Base-by-base conservation (phyloP, 75 land plant genomes). In the Pinus albicaulis region DNA sequence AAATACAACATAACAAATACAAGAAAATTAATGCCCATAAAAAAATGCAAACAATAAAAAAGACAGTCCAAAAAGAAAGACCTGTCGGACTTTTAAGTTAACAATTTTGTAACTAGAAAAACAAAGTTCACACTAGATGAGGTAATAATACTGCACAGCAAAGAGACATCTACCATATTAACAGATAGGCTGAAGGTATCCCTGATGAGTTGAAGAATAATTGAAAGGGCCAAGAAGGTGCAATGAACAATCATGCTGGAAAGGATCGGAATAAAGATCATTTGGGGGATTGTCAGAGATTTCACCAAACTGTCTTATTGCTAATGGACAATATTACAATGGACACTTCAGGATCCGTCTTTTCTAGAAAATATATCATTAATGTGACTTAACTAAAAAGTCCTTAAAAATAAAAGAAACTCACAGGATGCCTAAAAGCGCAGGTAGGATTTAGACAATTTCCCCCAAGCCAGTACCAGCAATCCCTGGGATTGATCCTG, bases 341-440 rank as follows among this genome's bases (percentile, higher is more conserved):
- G 71, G 48, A 41, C 41, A 11, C 12, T 10, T 38, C 38, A 41
- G 24, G 20, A 20, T 10, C 10, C 7, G 4, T 11, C n/a, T 68
- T 23, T 68, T 68, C 11, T 8, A 20, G 22, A 36, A 68, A 38
- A 10, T 36, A 3, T 20, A 41, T n/a, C 44, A 68, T 68, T 68
- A 52, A 41, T 20, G 11, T n/a, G 3, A 68, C 22, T 17, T 6
- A 68, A 38, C n/a, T 41, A n/a, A 41, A 48, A 11, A 48, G 10
- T 10, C 11, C 2, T 48, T 48, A 48, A 48, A 10, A 48, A 48
- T 48, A 48, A 15, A 0, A 11, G 31, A 77, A 74, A 70, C 93
- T 83, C 57, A 93, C 95, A 20, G 95, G 95, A 83, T 92, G 94
- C 8, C 94, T 83, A 61, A 89, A 92, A 2, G 86, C 28, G 73